Evolutionary conservation across 768 basidiomycete species (phyloP).

Genomic region (Boletus tylopilopsis): DNA sequence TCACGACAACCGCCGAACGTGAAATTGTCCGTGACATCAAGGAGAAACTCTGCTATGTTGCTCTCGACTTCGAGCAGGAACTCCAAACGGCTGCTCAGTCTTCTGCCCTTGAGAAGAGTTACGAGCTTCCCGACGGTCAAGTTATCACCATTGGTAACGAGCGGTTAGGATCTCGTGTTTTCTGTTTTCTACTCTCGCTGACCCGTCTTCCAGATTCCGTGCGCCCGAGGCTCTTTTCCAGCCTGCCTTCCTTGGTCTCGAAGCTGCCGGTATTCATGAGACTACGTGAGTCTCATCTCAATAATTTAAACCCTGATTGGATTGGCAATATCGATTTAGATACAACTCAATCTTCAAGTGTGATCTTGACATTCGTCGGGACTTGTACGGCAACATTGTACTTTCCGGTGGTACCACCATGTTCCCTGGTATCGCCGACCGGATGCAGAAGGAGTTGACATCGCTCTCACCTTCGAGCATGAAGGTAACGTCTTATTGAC

Average conservation of each 20-base stretch:
- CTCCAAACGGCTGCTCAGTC: slow-evolving; percentile 87
- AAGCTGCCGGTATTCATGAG: slow-evolving; percentile 82
- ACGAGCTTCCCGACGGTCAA: slow-evolving; percentile 90
- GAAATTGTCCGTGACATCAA: slow-evolving; percentile 98
- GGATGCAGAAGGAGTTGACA: slow-evolving; percentile 93
- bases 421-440: slow-evolving; percentile 95
- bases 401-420: slow-evolving; percentile 85
- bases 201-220: slow-evolving; percentile 53
- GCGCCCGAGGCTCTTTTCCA: slow-evolving; percentile 57
- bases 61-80: slow-evolving; percentile 92
- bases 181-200: neutral
- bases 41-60: slow-evolving; percentile 90
- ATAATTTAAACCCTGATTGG: neutral
- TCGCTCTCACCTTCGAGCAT: slow-evolving; percentile 76
- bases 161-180: slow-evolving; percentile 33
- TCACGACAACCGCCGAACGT: slow-evolving; percentile 90
- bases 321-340: slow-evolving; percentile 21
- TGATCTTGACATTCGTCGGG: slow-evolving; percentile 60
- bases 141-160: slow-evolving; percentile 85
- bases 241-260: slow-evolving; percentile 59
- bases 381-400: slow-evolving; percentile 34
- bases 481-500: slow-evolving; percentile 51
- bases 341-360: slow-evolving; percentile 63
- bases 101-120: slow-evolving; percentile 88
- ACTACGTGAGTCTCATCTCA: slow-evolving; percentile 42